Percentiles rank a stretch among this genome's conserved stretches.
Evolutionary conservation across 148 eudicot genomes (phyloP).

Genomic region (Vaccinium corymbosum): DNA sequence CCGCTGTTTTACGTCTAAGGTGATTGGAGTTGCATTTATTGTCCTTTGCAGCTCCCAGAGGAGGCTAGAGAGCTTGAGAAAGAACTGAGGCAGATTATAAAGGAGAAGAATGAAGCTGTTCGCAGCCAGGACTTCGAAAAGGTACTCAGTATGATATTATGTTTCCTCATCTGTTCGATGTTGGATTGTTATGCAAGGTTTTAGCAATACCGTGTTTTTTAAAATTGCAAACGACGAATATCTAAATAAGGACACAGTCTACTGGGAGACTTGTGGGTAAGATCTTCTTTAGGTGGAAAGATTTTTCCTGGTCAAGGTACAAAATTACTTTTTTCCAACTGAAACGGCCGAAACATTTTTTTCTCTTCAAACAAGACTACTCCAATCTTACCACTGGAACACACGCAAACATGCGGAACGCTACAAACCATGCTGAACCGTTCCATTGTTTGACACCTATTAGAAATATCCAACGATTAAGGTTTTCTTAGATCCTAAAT

Average conservation of each 20-base stretch:
- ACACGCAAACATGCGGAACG: not conserved
- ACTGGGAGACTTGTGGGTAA: not conserved
- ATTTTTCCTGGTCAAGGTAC: not conserved
- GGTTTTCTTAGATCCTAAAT: not conserved
- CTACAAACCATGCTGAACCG: not conserved
- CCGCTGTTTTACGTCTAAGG: not conserved
- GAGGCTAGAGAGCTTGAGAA: constrained; percentile 91
- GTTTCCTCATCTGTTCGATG: not conserved
- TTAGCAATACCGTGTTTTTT: not conserved
- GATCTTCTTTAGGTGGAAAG: not conserved
- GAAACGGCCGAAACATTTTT: not conserved
- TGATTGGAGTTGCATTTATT: not conserved
- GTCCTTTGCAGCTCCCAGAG: constrained; percentile 68
- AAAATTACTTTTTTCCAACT: not conserved
- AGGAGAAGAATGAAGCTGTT: constrained; percentile 80
- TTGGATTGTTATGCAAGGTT: not conserved
- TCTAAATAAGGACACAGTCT: not conserved
- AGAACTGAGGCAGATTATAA: constrained; percentile 75
- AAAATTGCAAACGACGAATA: not conserved
- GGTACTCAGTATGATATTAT: constrained; percentile 33
- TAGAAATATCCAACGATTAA: not conserved
- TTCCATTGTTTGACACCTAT: not conserved
- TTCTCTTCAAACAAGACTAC: not conserved
- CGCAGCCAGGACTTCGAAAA: constrained; percentile 92
- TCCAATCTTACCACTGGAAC: not conserved